Evolutionary conservation across 306 rosid genomes (phyloP), one percentile per base, ranked within the genome.

Genomic region (Crotalaria pallida): DNA sequence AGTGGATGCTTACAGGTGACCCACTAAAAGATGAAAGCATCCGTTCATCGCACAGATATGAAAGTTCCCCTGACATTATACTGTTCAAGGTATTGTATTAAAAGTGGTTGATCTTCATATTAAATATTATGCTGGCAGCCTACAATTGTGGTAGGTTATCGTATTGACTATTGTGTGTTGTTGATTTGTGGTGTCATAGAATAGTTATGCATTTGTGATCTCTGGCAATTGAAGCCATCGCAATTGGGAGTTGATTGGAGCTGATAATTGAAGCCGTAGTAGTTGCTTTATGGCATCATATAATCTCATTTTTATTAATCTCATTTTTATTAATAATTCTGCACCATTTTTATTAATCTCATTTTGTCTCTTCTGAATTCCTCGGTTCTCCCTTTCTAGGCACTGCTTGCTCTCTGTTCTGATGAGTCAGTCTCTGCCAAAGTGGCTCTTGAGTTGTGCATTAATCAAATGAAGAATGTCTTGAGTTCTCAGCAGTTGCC

Each of bases 1-100:
- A 90, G 68, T 93, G 98, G 98, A 90, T 88, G 96, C 92, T 93
- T 65, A 85, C 98, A 53, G 98, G 98, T 63, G 95, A 87, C 75
- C 66, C 78, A 43, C 67, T 66, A 12, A 92, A 92, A 83, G 95
- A 92, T 80, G 96, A 87, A 74, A 80, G 67, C 70, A 83, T 87
- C 40, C 96, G 96, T 48, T 81, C 81, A 49, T 89, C 98, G 76
- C 98, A 92, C 79, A 84, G 94, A 81, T 93, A 88, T 69, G 97
- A 93, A 83, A 90, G 94, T 80, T 85, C 96, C 49, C 98, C 98
- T 45, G 98, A 93, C 78, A 88, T 90, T 60, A 90, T 89, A 8
- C 94, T 93, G 61, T 88, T 93, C 76, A 93, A 88, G 98, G 98
- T 93, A 86, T 49, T 58, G 43, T 63, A 33, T 49, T 65, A 53